Percentiles rank a stretch among this genome's conserved stretches.
Conservation (phyloP, 192 early-diverging fungal genomes). For the Coemansia sp. region DNA sequence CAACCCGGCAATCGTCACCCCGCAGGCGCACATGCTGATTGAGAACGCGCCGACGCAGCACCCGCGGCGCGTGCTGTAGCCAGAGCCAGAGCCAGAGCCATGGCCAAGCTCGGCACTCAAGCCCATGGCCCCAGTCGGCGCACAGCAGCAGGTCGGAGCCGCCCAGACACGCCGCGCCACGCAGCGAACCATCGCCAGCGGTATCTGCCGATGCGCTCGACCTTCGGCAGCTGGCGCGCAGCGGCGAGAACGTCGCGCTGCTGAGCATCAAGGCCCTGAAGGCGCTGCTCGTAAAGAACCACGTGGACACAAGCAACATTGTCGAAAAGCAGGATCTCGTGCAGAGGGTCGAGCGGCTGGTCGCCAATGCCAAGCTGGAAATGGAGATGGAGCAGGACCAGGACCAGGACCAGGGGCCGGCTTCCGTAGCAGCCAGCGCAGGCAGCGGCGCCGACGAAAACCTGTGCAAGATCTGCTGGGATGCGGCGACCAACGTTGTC, state of each 20-base stretch:
- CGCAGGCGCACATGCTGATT: constrained; percentile 91
- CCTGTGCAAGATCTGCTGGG: constrained; percentile 82
- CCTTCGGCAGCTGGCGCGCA: constrained; percentile 37
- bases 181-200: constrained; percentile 2
- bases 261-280: constrained; percentile 71
- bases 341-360: constrained; percentile 59
- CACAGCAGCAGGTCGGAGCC: constrained; percentile 8
- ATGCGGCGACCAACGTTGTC: constrained; percentile 75
- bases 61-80: constrained; percentile 73
- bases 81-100: no score
- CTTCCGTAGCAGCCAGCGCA: constrained; percentile 2
- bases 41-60: constrained; percentile 74
- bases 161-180: neutral
- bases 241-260: constrained; percentile 53
- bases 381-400: constrained; percentile 46
- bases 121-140: constrained; percentile 17
- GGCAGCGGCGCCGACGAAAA: constrained; percentile 56
- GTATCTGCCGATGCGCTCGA: constrained; percentile 9
- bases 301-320: constrained; percentile 64
- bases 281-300: constrained; percentile 58
- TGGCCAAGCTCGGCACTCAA: no score
- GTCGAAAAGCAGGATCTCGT: constrained; percentile 78
- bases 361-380: constrained; percentile 57
- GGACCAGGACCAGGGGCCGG: constrained; percentile 12
- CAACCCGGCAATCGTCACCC: constrained; percentile 97